A percentile compares a stretch with the other conserved stretches of the same genome.
phyloP scores from a whole-genome alignment of 2,329 filamentous ascomycete species.

The Trichophyton equinum region DNA sequence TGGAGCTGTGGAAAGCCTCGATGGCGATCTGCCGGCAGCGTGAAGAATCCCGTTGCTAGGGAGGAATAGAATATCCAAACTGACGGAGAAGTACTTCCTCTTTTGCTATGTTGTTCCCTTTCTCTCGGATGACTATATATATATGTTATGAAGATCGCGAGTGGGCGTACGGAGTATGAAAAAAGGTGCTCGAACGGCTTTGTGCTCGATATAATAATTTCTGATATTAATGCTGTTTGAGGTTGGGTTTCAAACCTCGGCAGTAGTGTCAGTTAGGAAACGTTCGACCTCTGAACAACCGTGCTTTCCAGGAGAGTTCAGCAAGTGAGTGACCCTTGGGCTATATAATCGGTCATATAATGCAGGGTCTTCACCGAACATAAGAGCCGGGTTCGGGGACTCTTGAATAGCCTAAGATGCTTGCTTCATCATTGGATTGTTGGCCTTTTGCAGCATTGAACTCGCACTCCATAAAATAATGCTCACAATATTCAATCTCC shows the following conservation, averaged over 20 bases:
- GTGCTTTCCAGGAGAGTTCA: neutral
- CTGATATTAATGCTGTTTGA: neutral
- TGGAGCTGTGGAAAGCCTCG: neutral
- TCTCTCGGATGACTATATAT: neutral
- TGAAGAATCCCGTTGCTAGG: neutral
- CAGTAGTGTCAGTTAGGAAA: neutral
- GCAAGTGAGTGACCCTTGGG: neutral
- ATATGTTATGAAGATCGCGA: neutral
- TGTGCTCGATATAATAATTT: neutral
- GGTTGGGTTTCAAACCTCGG: neutral
- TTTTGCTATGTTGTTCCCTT: neutral
- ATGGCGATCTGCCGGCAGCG: constrained; percentile 1
- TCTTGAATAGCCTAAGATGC: neutral
- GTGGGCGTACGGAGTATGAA: neutral
- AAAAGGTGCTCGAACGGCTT: neutral
- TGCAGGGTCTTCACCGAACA: neutral
- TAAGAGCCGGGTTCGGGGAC: constrained; percentile 1
- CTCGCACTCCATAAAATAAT: neutral
- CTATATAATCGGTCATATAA: neutral
- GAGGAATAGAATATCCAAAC: neutral
- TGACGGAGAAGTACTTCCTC: neutral
- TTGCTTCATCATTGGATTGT: neutral
- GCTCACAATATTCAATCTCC: neutral
- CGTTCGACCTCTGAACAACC: neutral
- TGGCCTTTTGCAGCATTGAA: too few relatives aligned